Evolutionary conservation across 805 yeast genomes (phyloP), one percentile per base, ranked within the genome.

Genomic region (Lachancea nothofagi): DNA sequence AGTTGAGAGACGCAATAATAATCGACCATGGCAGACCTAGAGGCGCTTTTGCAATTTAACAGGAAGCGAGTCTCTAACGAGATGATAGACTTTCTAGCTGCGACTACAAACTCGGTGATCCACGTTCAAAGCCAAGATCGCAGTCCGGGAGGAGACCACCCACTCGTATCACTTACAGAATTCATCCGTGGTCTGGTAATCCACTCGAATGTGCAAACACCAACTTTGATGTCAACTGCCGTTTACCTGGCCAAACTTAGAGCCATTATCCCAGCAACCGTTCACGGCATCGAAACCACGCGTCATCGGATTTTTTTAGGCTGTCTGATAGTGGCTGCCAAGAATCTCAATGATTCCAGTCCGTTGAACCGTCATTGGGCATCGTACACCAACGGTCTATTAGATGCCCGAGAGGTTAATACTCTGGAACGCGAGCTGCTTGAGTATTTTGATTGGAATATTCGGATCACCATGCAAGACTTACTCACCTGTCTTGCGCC

Each of bases 331-430:
- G 65, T 93, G 35, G 84, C 95, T n/a, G 96, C 97, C 12, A 90
- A 90, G 67, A 80, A 79, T 47, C 74, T 89, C 48, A 90, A 90
- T 64, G 98, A 90, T 67, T 83, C 95, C 3, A 81, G 94, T 15
- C 98, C 98, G 30, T 74, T 90, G 59, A 90, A 90, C 66, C 89
- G 83, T 65, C 97, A 93, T 67, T 90, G 98, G 98, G 81, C 95
- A 4, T 73, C 77, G 44, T 89, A 90, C 68, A 89, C 97, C 3
- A 80, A 82, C 57, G 97, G 97, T 0, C 70, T 93, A 30, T 73
- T 90, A 44, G 59, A 79, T 7, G 66, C 84, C 27, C 71, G 71
- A 17, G 97, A 90, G 55, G 87, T 93, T 39, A 93, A 90, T 63
- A 78, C 88, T 48, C 83, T 94, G 54, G 98, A 90, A 65, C 73